These are phyloP conservation scores for Arabis hirsuta DNA, from an alignment of 345 rosid genomes.

Conservation along the genomic window DNA sequence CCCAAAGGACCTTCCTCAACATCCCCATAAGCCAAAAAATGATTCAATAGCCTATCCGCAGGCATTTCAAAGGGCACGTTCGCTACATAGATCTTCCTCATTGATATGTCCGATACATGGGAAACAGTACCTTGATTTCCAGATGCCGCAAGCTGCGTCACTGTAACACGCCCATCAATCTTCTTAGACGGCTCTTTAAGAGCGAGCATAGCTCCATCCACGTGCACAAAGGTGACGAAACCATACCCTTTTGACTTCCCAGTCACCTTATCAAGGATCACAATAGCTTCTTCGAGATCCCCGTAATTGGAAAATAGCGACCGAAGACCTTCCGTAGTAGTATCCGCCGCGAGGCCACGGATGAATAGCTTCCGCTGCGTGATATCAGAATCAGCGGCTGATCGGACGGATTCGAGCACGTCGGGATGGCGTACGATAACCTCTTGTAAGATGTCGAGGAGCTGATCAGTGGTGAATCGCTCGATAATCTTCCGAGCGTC, in stretches of 20 bases:
- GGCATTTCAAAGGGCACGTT: conserved; percentile 72
- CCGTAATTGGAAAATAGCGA: conserved; percentile 63
- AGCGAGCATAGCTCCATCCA: conserved; percentile 69
- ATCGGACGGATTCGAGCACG: conserved; percentile 59
- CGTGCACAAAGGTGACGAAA: conserved; percentile 65
- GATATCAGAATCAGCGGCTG: conserved; percentile 66
- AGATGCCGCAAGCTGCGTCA: conserved; percentile 72
- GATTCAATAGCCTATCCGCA: conserved; percentile 60
- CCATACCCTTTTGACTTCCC: conserved; percentile 85
- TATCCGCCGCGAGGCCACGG: conserved; percentile 83
- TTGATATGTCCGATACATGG: conserved; percentile 52
- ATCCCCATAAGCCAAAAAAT: conserved; percentile 68
- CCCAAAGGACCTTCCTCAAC: conserved; percentile 89
- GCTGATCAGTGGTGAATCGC: conserved; percentile 63
- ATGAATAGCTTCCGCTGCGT: conserved; percentile 77
- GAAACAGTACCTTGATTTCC: conserved; percentile 54
- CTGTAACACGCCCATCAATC: conserved; percentile 78
- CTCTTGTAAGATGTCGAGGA: conserved; percentile 58
- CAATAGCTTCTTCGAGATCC: conserved; percentile 77
- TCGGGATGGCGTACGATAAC: conserved; percentile 57
- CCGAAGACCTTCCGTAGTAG: conserved; percentile 68
- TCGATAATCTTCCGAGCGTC: conserved; percentile 66
- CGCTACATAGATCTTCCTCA: conserved; percentile 81
- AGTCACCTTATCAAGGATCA: conserved; percentile 65
- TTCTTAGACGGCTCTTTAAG: conserved; percentile 77